Evolutionary conservation across 1,284 basidiomycete species (phyloP), one percentile per base, ranked within the genome.

Genomic region (Moesziomyces globuligerus): DNA sequence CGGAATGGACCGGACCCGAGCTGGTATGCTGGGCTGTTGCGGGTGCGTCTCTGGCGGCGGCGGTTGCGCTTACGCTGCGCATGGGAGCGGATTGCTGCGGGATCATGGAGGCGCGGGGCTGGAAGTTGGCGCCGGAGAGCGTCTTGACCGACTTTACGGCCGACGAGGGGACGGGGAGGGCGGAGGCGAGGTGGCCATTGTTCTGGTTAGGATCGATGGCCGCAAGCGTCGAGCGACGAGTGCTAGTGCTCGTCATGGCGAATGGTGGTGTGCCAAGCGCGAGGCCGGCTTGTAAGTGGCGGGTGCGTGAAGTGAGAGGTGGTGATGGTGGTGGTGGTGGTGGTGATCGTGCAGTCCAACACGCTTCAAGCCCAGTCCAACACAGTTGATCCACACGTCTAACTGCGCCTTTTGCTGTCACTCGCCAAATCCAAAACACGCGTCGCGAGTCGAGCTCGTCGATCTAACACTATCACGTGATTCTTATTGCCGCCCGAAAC

Each of bases 151-250:
- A 37, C 34, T 75, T 75, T 44, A 58, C 64, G 10, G 71, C 71
- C 2, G 74, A 75, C 7, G 66, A 40, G 4, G 74, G 71, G 0
- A 73, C 55, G 7, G 70, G 62, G 11, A 75, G 48, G 17, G 65
- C 50, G 20, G 74, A 75, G 10, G 45, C 21, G 34, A 68, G 47
- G 20, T 68, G 59, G n/a, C 59, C 70, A 57, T 68, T 55, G 56
- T 68, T 72, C 52, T 72, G 67, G 42, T 78, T 78, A n/a, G 71
- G 48, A 32, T 78, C 75, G 41, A 78, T 61, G 11, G 71, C 70
- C 21, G 71, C 74, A 9, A 78, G 70, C 49, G 74, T 78, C 58
- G 66, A 71, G 6, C 75, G 73, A 45, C 74, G 75, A 42, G 54
- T 55, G 48, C 58, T 53, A n/a, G 58, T 51, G 48, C 51, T 62